Conservation (phyloP, 2,329 filamentous ascomycete species). For the Chalara sp. region DNA sequence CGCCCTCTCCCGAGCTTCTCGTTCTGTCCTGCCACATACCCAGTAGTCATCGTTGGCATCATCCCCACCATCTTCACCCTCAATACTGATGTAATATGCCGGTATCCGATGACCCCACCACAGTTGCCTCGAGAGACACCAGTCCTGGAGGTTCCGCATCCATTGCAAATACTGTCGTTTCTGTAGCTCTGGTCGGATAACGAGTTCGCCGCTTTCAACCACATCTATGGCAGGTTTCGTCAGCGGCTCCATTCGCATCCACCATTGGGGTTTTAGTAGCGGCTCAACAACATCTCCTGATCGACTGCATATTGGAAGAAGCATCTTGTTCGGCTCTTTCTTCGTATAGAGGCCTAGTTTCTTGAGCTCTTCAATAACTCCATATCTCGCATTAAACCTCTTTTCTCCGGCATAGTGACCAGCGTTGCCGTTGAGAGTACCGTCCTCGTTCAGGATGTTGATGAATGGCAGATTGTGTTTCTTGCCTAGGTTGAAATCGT, state of each 20-base stretch:
- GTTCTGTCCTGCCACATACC: slow-evolving; percentile 74
- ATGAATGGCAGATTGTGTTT: slow-evolving; percentile 83
- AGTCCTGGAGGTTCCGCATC: slow-evolving; percentile 85
- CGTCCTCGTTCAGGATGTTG: slow-evolving; percentile 90
- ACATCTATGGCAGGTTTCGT: slow-evolving; percentile 73
- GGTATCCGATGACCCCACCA: slow-evolving; percentile 98
- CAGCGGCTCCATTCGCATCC: slow-evolving; percentile 87
- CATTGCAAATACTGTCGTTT: slow-evolving; percentile 83
- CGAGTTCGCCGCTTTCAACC: slow-evolving; percentile 75
- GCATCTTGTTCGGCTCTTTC: slow-evolving; percentile 94
- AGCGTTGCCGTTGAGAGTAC: slow-evolving; percentile 77
- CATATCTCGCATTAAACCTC: slow-evolving; percentile 87
- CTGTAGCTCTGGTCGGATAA: slow-evolving; percentile 75
- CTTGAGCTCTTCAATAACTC: slow-evolving; percentile 76
- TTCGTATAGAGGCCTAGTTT: slow-evolving; percentile 84
- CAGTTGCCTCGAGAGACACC: slow-evolving; percentile 88
- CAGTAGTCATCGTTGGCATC: slow-evolving; percentile 58
- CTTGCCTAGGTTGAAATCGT: slow-evolving; percentile 84
- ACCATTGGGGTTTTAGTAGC: slow-evolving; percentile 95
- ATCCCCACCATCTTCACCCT: slow-evolving; percentile 52
- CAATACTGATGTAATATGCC: slow-evolving; percentile 78
- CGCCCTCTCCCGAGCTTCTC: slow-evolving; percentile 77
- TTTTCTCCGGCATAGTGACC: slow-evolving; percentile 80
- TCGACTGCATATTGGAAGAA: slow-evolving; percentile 80
- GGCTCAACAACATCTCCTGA: slow-evolving; percentile 95